Conservation (phyloP, 805 yeast genomes). For the Huiozyma sinensis region DNA sequence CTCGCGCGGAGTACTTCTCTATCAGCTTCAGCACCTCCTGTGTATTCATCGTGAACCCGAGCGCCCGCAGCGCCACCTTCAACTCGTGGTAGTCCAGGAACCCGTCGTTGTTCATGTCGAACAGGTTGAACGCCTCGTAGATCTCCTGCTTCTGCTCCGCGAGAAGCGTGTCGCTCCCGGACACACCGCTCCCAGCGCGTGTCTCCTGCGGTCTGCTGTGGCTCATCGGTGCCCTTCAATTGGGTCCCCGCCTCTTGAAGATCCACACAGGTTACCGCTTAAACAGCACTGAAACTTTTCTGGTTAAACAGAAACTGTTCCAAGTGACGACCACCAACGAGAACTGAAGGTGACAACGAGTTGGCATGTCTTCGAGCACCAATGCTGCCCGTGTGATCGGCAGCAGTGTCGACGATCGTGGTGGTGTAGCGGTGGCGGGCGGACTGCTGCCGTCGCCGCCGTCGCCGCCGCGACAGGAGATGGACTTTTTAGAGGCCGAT, state of each 20-base stretch:
- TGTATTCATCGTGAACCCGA: constrained; percentile 78
- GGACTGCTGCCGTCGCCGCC: not conserved
- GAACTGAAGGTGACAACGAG: no score
- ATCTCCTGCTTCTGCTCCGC: constrained; percentile 88
- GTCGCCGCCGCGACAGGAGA: not conserved
- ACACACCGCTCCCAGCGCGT: no score
- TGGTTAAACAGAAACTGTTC: no score
- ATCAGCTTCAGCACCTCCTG: constrained; percentile 67
- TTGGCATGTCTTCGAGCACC: no score
- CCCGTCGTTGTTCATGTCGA: constrained; percentile 90
- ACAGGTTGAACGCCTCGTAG: constrained; percentile 80
- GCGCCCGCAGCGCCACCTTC: constrained; percentile 86
- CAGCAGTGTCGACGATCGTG: not conserved
- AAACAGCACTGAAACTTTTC: no score
- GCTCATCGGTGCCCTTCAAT: no score
- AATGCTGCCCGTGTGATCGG: no score
- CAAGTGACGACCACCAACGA: no score
- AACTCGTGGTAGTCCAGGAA: constrained; percentile 84
- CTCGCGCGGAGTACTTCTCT: constrained; percentile 57
- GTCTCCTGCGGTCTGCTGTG: no score
- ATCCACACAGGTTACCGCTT: no score
- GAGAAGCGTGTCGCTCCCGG: constrained; percentile 29
- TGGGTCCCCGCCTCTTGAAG: no score
- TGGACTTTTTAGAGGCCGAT: constrained; percentile 5
- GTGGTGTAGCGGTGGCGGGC: not conserved